phyloP scores from a whole-genome alignment of 2,329 filamentous ascomycete genomes.

The Podosphaera fusca region DNA sequence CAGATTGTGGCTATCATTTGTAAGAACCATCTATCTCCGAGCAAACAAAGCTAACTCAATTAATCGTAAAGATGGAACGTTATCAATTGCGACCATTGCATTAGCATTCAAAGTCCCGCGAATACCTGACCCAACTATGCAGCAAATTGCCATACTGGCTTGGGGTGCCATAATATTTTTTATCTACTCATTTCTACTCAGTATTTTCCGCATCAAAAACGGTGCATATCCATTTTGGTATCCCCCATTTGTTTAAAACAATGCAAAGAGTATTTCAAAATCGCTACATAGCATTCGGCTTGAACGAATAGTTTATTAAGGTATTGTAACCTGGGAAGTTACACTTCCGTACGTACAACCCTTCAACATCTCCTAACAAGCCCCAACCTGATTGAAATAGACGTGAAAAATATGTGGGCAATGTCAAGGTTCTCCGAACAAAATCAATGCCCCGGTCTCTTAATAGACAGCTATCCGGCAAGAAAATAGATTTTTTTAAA shows the following conservation, averaged over 20 bases:
- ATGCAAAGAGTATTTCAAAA: background rate
- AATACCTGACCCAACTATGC: conserved; percentile 50
- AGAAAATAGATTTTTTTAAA: too few relatives aligned
- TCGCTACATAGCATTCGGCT: conserved; percentile 17
- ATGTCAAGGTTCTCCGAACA: too few relatives aligned
- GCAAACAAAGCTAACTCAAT: background rate
- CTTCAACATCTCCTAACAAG: too few relatives aligned
- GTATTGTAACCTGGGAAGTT: too few relatives aligned
- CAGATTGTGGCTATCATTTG: conserved; percentile 87
- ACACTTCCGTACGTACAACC: too few relatives aligned
- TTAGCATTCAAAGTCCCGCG: conserved; percentile 82
- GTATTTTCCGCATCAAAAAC: conserved; percentile 87
- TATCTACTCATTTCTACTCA: conserved; percentile 85
- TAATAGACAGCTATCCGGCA: too few relatives aligned
- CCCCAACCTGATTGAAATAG: too few relatives aligned
- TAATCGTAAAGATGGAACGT: conserved; percentile 37
- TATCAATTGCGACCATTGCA: conserved; percentile 80
- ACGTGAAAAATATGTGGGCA: too few relatives aligned
- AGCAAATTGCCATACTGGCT: conserved; percentile 59
- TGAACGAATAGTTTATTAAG: too few relatives aligned
- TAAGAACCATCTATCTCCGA: conserved; percentile 27
- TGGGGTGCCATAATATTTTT: conserved; percentile 59
- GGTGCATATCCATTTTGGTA: conserved; percentile 83
- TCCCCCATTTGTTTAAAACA: conserved; percentile 44
- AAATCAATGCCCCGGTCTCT: too few relatives aligned